Base-by-base conservation (phyloP, 257 asterid species). In the Avicennia marina region DNA sequence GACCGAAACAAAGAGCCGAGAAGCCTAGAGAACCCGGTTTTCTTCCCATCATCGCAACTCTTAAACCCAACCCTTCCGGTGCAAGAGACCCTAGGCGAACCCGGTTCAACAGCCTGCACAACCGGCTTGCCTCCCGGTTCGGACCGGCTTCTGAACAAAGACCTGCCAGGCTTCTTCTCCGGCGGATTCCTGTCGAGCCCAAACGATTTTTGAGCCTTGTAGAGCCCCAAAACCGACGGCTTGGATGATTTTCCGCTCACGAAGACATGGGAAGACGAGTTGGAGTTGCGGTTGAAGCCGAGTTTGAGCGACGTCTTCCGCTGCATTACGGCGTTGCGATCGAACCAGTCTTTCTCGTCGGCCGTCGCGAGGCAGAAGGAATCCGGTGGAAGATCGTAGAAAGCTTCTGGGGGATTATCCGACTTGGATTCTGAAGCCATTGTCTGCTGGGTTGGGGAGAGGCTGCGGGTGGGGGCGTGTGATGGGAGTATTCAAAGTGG, bases 341-440 rank as follows among this genome's bases (percentile, higher is more conserved):
- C 64, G 34, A 72, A 64, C 94, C 94, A 84, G 39, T 79, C 87
- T 36, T 48, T 74, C 27, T 84, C 89, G 17, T 74, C 58, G 53
- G 67, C 79, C 49, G 44, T 43, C 0, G 87, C 60, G 42, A 84
- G 66, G 71, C 75, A 74, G 57, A 84, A 81, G 1, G 94, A 81
- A 1, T 84, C 85, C 0, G 94, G 94, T 0, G 94, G 94, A 7
- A 78, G 72, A 65, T 81, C 89, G 24, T 63, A 50, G 58, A 44
- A 46, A 38, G 66, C 56, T 15, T 64, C 68, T 0, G 78, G 51
- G n/a, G 66, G 64, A 29, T n/a, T n/a, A 36, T 64, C 72, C 7
- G 16, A 6, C 19, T 65, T 53, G 3, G 56, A 8, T 40, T 22
- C 53, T 27, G 56, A 34, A 26, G 56, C 58, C 69, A 65, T 64